Percentiles rank a stretch among this genome's conserved stretches.
These are phyloP conservation scores for Botrytis squamosa DNA, from an alignment of 2,329 filamentous ascomycete genomes.

Conservation along the genomic window DNA sequence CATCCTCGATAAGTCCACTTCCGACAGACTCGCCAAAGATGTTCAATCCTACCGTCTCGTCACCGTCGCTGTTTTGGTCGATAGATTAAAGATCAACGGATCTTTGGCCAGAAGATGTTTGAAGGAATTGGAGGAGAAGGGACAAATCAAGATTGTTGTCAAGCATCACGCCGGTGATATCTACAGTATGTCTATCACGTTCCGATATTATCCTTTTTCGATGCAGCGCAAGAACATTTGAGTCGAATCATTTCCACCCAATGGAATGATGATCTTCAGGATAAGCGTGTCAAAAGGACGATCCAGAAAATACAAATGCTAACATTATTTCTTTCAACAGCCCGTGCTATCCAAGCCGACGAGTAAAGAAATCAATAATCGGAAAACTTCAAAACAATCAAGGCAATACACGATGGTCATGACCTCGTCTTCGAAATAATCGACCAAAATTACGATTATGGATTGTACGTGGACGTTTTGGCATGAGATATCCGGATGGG, in stretches of 20 bases:
- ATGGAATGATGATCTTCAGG: no score
- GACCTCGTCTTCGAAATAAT: conserved; percentile 17
- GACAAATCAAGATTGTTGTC: conserved; percentile 96
- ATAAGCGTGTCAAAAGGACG: neutral
- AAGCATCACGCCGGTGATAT: conserved; percentile 97
- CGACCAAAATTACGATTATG: conserved; percentile 17
- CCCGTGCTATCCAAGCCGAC: conserved; percentile 59
- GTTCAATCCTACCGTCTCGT: conserved; percentile 99
- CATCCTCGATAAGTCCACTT: conserved; percentile 95
- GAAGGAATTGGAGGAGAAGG: conserved; percentile 93
- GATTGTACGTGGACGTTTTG: conserved; percentile 19
- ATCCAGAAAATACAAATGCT: conserved; percentile 6
- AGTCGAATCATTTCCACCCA: neutral
- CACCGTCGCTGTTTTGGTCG: conserved; percentile 97
- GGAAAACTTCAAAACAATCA: conserved; percentile 18
- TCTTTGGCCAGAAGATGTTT: conserved; percentile 89
- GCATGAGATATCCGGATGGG: conserved; percentile 22
- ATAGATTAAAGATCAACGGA: conserved; percentile 99
- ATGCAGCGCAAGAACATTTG: neutral
- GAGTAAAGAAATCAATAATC: conserved; percentile 38
- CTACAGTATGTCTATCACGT: conserved; percentile 68
- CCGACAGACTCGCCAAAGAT: conserved; percentile 99
- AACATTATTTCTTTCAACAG: conserved; percentile 41
- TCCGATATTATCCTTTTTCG: conserved; percentile 1
- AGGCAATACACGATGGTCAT: conserved; percentile 18